phyloP scores from a whole-genome alignment of 352 stramenopile species.

The Phytophthora pinifolia region DNA sequence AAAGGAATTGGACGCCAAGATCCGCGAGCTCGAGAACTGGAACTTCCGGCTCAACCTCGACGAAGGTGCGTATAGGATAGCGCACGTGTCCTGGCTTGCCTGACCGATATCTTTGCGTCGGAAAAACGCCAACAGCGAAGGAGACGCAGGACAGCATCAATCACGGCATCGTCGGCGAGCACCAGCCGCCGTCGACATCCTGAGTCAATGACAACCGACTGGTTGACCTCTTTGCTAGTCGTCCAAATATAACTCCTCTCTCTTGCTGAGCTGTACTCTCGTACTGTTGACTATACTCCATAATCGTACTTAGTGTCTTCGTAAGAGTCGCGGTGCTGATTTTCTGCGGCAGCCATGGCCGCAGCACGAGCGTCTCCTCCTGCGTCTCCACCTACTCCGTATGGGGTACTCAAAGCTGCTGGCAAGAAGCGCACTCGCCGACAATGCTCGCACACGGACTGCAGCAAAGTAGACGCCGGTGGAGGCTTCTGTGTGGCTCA shows the following conservation, averaged over 20 bases:
- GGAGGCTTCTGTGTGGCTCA: constrained; percentile 84
- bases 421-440: constrained; percentile 44
- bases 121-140: constrained; percentile 27
- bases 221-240: neutral
- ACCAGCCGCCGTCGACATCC: neutral
- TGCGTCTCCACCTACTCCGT: constrained; percentile 3
- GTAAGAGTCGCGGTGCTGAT: constrained; percentile 9
- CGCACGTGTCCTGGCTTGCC: neutral
- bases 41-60: constrained; percentile 83
- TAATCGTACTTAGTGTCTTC: constrained; percentile 28
- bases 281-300: constrained; percentile 32
- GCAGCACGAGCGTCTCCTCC: constrained; percentile 8
- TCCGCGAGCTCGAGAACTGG: constrained; percentile 81
- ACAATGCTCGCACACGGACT: constrained; percentile 52
- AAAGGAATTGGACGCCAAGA: constrained; percentile 69
- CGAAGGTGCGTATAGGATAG: constrained; percentile 44
- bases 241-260: constrained; percentile 3
- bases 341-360: constrained; percentile 6
- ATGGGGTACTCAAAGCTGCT: neutral
- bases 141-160: constrained; percentile 43
- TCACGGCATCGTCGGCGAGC: constrained; percentile 35
- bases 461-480: constrained; percentile 74
- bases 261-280: constrained; percentile 5
- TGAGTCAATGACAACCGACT: neutral
- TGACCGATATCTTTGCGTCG: constrained; percentile 2